Evolutionary conservation across 2,329 filamentous ascomycete species (phyloP).

Genomic region (Aspergillus pseudonomiae): DNA sequence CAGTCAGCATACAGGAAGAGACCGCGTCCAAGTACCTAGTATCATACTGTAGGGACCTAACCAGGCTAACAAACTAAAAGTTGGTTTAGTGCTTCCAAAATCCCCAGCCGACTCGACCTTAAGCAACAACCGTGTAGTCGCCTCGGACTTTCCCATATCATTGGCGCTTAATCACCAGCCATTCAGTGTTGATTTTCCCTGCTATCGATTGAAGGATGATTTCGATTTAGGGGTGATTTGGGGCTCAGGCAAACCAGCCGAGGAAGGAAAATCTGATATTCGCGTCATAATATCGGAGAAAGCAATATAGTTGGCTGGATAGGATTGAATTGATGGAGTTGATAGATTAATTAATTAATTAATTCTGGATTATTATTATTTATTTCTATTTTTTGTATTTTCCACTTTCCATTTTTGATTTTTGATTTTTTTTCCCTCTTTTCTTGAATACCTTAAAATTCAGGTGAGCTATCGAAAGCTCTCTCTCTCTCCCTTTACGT

Average conservation of each 20-base stretch:
- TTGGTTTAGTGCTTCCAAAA: not conserved
- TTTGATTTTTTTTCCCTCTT: not conserved
- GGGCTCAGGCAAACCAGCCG: not conserved
- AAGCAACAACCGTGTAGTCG: not conserved
- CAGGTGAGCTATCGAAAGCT: slow-evolving; percentile 3
- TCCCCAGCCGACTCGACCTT: not conserved
- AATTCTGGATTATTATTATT: not conserved
- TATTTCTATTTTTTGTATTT: not conserved
- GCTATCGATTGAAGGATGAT: not conserved
- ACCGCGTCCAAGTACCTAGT: not conserved
- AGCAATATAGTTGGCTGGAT: not conserved
- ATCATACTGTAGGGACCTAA: not conserved
- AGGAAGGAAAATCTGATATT: not conserved
- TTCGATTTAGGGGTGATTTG: not conserved
- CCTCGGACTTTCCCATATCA: not conserved
- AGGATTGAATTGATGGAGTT: not conserved
- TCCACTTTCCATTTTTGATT: not conserved
- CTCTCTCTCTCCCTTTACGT: not conserved
- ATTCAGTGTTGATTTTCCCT: not conserved
- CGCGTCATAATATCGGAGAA: not conserved
- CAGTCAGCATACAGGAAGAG: not conserved
- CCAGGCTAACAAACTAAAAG: not conserved
- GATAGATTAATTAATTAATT: slow-evolving; percentile 1
- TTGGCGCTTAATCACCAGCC: slow-evolving; percentile 1
- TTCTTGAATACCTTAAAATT: slow-evolving; percentile 3